Evolutionary conservation across 148 eudicot species (phyloP).

Genomic region (Persicaria maculosa): DNA sequence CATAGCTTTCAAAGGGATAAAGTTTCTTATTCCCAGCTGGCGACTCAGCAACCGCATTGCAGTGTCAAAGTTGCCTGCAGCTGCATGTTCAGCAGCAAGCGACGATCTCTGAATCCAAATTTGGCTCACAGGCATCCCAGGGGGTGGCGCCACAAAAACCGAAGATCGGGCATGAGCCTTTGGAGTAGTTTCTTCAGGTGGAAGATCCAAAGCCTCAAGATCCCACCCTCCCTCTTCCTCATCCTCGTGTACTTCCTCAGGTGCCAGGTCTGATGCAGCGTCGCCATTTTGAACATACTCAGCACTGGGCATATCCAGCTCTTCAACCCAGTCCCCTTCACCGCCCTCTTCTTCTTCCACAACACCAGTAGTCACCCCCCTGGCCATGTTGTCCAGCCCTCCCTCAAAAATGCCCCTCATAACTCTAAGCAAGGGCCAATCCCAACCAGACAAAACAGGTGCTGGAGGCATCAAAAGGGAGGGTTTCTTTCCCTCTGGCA

Average conservation of each 20-base stretch:
- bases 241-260: slow-evolving; percentile 38
- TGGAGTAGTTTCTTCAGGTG: slow-evolving; percentile 80
- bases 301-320: slow-evolving; percentile 42
- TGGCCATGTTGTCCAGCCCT: slow-evolving; percentile 41
- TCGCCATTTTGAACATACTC: slow-evolving; percentile 40
- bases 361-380: slow-evolving; percentile 27
- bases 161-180: slow-evolving; percentile 48
- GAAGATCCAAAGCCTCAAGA: slow-evolving; percentile 87
- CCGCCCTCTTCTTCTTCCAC: slow-evolving; percentile 47
- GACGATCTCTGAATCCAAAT: slow-evolving; percentile 86
- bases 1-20: slow-evolving; percentile 57
- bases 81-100: slow-evolving; percentile 91
- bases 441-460: slow-evolving; percentile 52
- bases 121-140: slow-evolving; percentile 85
- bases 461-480: slow-evolving; percentile 60
- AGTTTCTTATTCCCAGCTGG: slow-evolving; percentile 78
- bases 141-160: slow-evolving; percentile 55
- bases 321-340: slow-evolving; percentile 60
- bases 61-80: slow-evolving; percentile 90
- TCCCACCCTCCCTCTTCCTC: slow-evolving; percentile 91
- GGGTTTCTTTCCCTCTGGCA: slow-evolving; percentile 44
- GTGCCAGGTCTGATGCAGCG: slow-evolving; percentile 22
- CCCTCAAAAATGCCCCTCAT: slow-evolving; percentile 65
- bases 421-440: slow-evolving; percentile 73
- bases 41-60: slow-evolving; percentile 83